Percentiles rank a stretch among this genome's conserved stretches.
Conservation (phyloP, 1,139 yeast species). For the Pichia sp. region DNA sequence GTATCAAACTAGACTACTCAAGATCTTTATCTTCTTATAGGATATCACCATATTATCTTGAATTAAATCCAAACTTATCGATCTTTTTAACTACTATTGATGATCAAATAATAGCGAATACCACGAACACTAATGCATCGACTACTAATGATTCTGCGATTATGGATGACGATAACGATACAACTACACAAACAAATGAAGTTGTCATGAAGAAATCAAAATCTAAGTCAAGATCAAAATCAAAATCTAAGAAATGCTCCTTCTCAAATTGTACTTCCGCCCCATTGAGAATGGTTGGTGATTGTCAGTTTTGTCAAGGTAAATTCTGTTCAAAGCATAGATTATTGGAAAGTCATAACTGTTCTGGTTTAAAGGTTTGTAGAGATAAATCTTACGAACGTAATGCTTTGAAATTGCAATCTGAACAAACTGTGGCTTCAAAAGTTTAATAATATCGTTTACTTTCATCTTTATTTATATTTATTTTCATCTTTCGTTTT, state of each 20-base stretch:
- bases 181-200: neutral
- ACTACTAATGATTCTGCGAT: constrained; percentile 21
- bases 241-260: constrained; percentile 51
- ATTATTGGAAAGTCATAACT: constrained; percentile 75
- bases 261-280: constrained; percentile 55
- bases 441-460: constrained; percentile 30
- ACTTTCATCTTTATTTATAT: neutral
- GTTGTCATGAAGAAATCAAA: constrained; percentile 3
- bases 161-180: constrained; percentile 17
- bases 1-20: constrained; percentile 38
- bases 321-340: constrained; percentile 86
- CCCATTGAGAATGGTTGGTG: constrained; percentile 81
- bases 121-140: neutral
- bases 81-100: constrained; percentile 37
- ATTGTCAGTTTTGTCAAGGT: constrained; percentile 80
- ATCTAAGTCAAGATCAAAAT: constrained; percentile 37
- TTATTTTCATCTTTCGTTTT: neutral
- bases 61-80: constrained; percentile 26
- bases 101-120: neutral
- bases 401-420: constrained; percentile 40
- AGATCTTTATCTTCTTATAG: constrained; percentile 25
- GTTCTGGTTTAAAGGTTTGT: constrained; percentile 72
- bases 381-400: constrained; percentile 72
- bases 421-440: constrained; percentile 41
- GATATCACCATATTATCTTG: constrained; percentile 18